Percentiles rank a stretch among this genome's conserved stretches.
phyloP scores from a whole-genome alignment of 148 eudicot genomes.

The Rhododendron kiyosumense region DNA sequence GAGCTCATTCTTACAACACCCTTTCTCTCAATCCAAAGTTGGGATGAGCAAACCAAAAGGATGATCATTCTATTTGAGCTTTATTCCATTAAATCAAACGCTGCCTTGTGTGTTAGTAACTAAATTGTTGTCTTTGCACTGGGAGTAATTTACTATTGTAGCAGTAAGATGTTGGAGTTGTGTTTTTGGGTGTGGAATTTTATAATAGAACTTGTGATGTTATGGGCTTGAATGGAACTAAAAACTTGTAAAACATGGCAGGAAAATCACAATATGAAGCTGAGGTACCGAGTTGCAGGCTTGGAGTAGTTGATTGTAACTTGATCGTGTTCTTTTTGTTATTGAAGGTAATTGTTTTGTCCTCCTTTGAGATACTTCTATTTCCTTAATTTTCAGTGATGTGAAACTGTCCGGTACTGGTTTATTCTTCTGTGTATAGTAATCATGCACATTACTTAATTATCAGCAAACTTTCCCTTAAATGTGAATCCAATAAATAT shows the following conservation, averaged over 20 bases:
- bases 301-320: conserved; percentile 32
- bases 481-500: background rate
- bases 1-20: background rate
- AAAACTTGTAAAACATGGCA: conserved; percentile 16
- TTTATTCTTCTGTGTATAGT: background rate
- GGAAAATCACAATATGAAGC: conserved; percentile 57
- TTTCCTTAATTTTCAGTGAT: background rate
- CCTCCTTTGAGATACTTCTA: background rate
- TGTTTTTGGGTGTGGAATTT: background rate
- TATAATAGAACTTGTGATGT: background rate
- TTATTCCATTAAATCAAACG: background rate
- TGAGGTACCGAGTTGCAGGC: conserved; percentile 64
- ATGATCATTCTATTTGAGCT: background rate
- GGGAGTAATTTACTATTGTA: background rate
- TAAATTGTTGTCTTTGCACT: background rate
- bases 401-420: background rate
- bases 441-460: background rate
- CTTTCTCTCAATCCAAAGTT: background rate
- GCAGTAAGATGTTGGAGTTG: background rate
- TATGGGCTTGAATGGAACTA: background rate
- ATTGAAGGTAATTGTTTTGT: background rate
- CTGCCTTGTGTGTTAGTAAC: background rate
- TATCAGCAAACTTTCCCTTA: background rate
- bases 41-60: background rate
- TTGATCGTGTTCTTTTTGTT: background rate